Evolutionary conservation across 495 filamentous ascomycete species (phyloP), one percentile per base, ranked within the genome.

Genomic region (Pyronema omphalodes): DNA sequence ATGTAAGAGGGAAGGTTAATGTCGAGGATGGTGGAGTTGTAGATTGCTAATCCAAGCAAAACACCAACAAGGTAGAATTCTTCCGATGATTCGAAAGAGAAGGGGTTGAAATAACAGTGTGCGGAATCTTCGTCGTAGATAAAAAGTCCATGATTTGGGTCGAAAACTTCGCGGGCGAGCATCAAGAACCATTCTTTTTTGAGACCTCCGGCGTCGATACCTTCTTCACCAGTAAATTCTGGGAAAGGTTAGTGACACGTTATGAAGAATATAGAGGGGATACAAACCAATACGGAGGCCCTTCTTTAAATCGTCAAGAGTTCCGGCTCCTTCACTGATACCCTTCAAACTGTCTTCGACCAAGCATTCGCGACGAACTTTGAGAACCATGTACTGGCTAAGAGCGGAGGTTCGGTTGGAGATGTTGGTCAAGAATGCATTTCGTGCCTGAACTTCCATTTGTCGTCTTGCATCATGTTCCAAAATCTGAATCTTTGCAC

Each of bases 171-270:
- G 55, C 89, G 74, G 14, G 93, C 84, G 14, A 96, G 77, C 50
- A 94, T 73, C 37, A 94, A 70, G 62, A 96, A 96, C 89, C 89
- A 96, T 67, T 96, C 88, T 65, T 96, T 96, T 46, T 87, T 78
- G 34, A 93, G 73, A 4, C 88, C 88, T 29, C 88, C 88, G 7
- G 85, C 89, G 70, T 96, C 88, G 44, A 95, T 77, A 1, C 88
- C 88, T 66, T 94, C 88, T 66, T 94, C 89, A 43, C 86, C 87
- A 18, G 77, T 65, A 60, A 96, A 96, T 54, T 85, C 81, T 19
- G 36, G 1, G 23, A 15, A 11, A 34, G 39, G 11, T 41, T 12
- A 17, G 11, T 17, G 11, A 41, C 3, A 12, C 1, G 11, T 12
- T 12, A 41, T 17, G 11, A 41, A 7, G 39, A 41, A 12, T 41